Conservation (phyloP, 2,329 filamentous ascomycete species). For the Xylaria sp. region DNA sequence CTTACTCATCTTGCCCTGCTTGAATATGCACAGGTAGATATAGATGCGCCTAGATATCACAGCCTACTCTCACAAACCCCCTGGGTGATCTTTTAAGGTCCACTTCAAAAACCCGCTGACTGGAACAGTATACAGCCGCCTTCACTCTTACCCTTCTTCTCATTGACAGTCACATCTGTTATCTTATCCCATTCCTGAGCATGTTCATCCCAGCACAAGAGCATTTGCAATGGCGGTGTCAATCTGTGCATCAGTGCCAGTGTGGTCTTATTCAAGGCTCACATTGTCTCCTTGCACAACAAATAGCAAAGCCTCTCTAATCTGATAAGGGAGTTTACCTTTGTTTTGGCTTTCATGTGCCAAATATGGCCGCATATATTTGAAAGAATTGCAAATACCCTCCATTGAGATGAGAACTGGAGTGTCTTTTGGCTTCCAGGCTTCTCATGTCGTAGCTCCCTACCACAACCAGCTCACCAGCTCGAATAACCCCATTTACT, state of each 20-base stretch:
- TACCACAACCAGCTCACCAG: neutral
- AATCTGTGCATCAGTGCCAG: conserved; percentile 19
- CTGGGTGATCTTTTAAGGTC: neutral
- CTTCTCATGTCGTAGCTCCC: conserved; percentile 27
- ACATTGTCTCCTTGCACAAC: neutral
- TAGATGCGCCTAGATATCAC: neutral
- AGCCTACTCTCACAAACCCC: neutral
- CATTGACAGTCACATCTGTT: neutral
- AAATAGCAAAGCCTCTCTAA: conserved; percentile 15
- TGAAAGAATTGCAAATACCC: conserved; percentile 30
- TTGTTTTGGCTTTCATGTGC: conserved; percentile 9
- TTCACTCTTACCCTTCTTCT: neutral
- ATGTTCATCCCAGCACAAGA: neutral
- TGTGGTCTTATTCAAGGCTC: conserved; percentile 9
- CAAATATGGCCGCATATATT: neutral
- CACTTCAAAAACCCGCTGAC: neutral
- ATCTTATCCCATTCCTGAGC: neutral
- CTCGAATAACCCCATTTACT: conserved; percentile 2
- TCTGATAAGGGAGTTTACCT: neutral
- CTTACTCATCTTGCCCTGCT: neutral
- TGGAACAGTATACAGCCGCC: neutral
- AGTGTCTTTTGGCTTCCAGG: conserved; percentile 31
- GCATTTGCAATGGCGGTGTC: conserved; percentile 10
- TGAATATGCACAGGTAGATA: neutral
- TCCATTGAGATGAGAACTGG: conserved; percentile 4